Percentiles rank a stretch among this genome's conserved stretches.
phyloP scores from a whole-genome alignment of 1,139 yeast genomes.

The Lodderomyces parapsilosis region DNA sequence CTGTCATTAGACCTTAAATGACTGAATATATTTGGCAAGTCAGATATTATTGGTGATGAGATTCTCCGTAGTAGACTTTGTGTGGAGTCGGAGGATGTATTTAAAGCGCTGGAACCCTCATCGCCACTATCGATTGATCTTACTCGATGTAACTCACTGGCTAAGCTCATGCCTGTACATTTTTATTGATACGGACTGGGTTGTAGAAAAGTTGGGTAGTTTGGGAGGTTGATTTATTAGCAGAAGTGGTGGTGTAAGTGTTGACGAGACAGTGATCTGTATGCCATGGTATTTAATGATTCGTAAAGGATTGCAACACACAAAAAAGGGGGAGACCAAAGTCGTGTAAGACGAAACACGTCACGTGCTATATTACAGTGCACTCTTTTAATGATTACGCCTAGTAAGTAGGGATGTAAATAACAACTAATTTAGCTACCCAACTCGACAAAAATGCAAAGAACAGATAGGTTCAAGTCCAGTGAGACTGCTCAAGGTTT shows the following conservation, averaged over 20 bases:
- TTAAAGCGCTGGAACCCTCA: background rate
- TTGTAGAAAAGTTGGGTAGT: too few relatives aligned
- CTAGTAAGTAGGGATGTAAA: too few relatives aligned
- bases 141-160: constrained; percentile 3
- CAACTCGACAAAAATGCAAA: too few relatives aligned
- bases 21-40: constrained; percentile 21
- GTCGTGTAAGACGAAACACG: background rate
- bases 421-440: too few relatives aligned
- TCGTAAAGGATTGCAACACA: background rate
- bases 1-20: constrained; percentile 25
- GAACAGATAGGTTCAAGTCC: too few relatives aligned
- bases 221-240: too few relatives aligned
- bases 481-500: too few relatives aligned
- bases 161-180: background rate
- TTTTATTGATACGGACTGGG: background rate
- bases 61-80: constrained; percentile 7
- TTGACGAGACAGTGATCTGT: too few relatives aligned
- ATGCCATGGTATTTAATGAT: too few relatives aligned
- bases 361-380: background rate
- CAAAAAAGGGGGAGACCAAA: background rate
- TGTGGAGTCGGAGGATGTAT: background rate
- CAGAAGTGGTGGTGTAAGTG: too few relatives aligned
- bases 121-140: constrained; percentile 10
- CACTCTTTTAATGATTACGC: too few relatives aligned
- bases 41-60: constrained; percentile 25